Conservation (phyloP, 164 flowering plant genomes). For the Kalanchoe fedtschenkoi region DNA sequence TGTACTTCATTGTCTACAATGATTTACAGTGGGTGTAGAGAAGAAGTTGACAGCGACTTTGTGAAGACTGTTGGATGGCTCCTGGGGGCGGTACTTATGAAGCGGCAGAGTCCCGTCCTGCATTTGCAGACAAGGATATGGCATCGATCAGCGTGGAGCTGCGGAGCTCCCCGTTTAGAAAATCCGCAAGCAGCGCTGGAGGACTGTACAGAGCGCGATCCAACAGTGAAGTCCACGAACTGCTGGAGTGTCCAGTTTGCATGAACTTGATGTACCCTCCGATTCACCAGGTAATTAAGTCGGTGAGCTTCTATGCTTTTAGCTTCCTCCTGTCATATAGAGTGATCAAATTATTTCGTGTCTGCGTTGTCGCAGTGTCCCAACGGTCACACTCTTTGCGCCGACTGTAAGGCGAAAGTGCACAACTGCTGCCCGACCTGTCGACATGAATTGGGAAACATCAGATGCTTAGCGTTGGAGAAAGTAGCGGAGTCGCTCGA, state of each 20-base stretch:
- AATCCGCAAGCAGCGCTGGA: conserved; percentile 12
- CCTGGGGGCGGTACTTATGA: conserved; percentile 21
- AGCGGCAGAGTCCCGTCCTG: conserved; percentile 11
- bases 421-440: conserved; percentile 64
- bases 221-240: conserved; percentile 24
- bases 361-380: conserved; percentile 35
- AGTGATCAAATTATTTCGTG: not conserved
- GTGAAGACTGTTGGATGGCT: conserved; percentile 15
- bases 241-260: conserved; percentile 45
- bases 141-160: conserved; percentile 14
- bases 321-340: no score
- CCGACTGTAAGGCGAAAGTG: conserved; percentile 45
- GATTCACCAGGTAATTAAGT: conserved; percentile 40
- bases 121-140: conserved; percentile 14
- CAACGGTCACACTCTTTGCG: conserved; percentile 66
- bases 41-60: not conserved
- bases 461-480: conserved; percentile 63
- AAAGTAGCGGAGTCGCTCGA: conserved; percentile 68
- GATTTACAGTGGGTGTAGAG: not conserved
- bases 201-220: conserved; percentile 12
- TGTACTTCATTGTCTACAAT: not conserved
- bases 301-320: not conserved
- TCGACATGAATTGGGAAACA: conserved; percentile 55
- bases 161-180: conserved; percentile 19
- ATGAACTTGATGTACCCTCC: conserved; percentile 38